Evolutionary conservation across 2,329 filamentous ascomycete species (phyloP), one percentile per base, ranked within the genome.

Genomic region (Hypoxylon sp.): DNA sequence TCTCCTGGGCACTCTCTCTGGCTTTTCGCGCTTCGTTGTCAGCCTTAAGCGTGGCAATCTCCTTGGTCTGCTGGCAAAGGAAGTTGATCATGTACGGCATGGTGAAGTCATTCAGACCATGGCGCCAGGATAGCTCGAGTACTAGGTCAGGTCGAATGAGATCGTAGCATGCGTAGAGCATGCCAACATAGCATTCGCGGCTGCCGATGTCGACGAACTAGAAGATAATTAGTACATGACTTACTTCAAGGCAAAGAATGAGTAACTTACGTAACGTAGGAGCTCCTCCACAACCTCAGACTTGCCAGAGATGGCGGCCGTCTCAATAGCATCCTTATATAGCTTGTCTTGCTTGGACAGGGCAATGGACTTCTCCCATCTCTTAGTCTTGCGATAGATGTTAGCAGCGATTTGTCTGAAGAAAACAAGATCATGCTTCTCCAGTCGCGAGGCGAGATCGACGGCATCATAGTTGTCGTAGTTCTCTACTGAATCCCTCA

Each of bases 71-170:
- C 82, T 97, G 94, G 74, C 91, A 90, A 71, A 99, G 86, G 85
- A 97, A 92, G 85, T 98, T 99, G 88, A 99, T 98, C 94, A 99
- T 97, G 86, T 97, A 99, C 17, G 96, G 96, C 97, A 99, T 99
- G 53, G 95, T 97, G 84, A 97, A 99, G 84, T 99, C 96, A 76
- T 91, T 90, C 42, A 99, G 91, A 67, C 94, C 94, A 79, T 97
- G 88, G 75, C 96, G 95, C 96, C 96, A 99, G 66, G 96, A 98
- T 64, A 99, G 89, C 84, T 99, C 96, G 81, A 99, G 89, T 66
- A 99, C 92, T 58, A 97, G 86, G 78, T 98, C 94, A 2, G 97
- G 92, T 17, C 94, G 93, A 75, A 99, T 95, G 69, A 99, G 91
- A 66, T 98, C 96, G 82, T 99, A 97, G 87, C 96, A 99, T 58